Base-by-base conservation (phyloP, 2,329 filamentous ascomycete species). In the Ambrosiella xylebori region DNA sequence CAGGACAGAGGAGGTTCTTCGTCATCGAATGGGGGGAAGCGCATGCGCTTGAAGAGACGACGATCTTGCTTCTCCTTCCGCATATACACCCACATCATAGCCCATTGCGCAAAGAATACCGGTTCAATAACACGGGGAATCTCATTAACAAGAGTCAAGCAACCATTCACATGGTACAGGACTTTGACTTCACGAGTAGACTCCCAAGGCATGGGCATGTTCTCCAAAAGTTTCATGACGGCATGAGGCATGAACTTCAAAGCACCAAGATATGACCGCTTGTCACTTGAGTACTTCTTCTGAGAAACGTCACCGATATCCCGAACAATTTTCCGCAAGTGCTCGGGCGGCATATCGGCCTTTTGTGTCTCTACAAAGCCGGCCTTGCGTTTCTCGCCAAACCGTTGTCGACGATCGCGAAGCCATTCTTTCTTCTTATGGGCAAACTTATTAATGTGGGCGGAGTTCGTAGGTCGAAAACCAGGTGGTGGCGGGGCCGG, bases 201-300 rank as follows among this genome's bases (percentile, higher is more conserved):
- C 73, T 98, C 93, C 93, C 93, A 98, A 0, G 93, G 93, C 93
- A 98, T 98, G 3, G 93, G 93, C 93, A 98, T 98, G 66, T 98
- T 98, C 74, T 98, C 93, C 59, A 98, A 71, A 27, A 98, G 78
- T 75, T 98, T 98, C 73, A 98, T 73, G 9, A 98, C 93, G 5
- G 93, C 93, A 68, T 98, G 93, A 1, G 93, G 93, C 93, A 98
- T 98, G 73, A 96, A 98, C 73, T 98, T 98, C 62, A 98, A 73
- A 39, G 94, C 93, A 62, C 94, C 94, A 53, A 98, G 78, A 70
- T 98, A 98, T 71, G 90, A 96, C 64, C 93, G 82, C 78, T 98
- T 98, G 74, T 98, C 93, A 67, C 86, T 95, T 64, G 88, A 96
- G 75, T 96, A 98, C 71, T 96, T 97, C 76, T 96, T 97, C 71